Evolutionary conservation across 306 rosid species (phyloP), one percentile per base, ranked within the genome.

Genomic region (Fagus sylvatica): DNA sequence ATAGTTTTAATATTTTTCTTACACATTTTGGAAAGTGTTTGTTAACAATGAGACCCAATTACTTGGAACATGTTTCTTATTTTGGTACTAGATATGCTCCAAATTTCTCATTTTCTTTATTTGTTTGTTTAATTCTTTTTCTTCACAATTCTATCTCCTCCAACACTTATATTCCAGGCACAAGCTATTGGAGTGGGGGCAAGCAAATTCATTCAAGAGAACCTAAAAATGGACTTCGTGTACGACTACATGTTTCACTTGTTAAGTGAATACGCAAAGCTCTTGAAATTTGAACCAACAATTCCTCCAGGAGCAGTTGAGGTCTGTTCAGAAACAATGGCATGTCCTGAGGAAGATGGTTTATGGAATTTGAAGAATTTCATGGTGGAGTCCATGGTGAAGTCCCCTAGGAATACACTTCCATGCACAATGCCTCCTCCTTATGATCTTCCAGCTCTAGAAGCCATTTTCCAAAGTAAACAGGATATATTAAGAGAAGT

Each of bases 191-290:
- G 89, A 7, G 39, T 69, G 9, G 69, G 28, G 46, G 91, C 83
- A 70, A 78, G 79, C 0, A 40, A 76, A 17, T 88, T 54, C 70
- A 55, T 85, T 3, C 54, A 42, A 17, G 85, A 85, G 15, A 74
- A 88, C 37, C 61, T 88, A 16, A 85, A 53, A 53, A 85, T 88
- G 86, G 81, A 83, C 15, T 64, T 68, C 51, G 91, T 88, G 59
- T 88, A 88, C 72, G 91, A 88, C 70, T 88, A 83, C 62, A 85
- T 83, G 87, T 81, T 85, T 53, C 86, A 88, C 69, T 46, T 78
- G 8, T 53, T 88, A 17, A 75, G 16, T 16, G 68, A 43, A 7
- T 88, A 88, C 76, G 85, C 87, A 64, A 85, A 33, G 19, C 91
- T 88, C 2, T 2, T 80, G 73, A 88, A 19, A 65, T 88, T 72